Conservation (phyloP, 1,284 basidiomycete species). For the Singerocomus inundabilis region DNA sequence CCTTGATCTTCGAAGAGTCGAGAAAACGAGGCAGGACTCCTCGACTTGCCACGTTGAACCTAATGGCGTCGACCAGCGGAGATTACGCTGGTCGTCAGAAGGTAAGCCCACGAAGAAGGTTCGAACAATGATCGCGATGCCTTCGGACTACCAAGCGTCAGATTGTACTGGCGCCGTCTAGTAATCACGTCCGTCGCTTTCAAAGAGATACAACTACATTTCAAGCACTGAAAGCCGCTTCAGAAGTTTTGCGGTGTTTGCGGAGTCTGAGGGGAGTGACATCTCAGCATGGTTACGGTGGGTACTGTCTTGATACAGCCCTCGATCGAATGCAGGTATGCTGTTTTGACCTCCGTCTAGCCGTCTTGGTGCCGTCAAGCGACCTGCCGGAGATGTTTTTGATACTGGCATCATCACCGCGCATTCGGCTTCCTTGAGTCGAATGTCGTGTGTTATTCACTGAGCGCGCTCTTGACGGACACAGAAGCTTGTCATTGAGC, state of each 20-base stretch:
- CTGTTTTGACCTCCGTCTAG: slow-evolving; percentile 9
- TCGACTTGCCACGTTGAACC: slow-evolving; percentile 1
- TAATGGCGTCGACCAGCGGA: slow-evolving; percentile 11
- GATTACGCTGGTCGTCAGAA: slow-evolving; percentile 20
- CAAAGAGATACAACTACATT: not conserved
- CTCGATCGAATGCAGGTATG: slow-evolving; percentile 7
- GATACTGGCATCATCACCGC: slow-evolving; percentile 14
- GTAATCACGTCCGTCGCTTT: not conserved
- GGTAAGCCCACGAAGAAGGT: slow-evolving; percentile 18
- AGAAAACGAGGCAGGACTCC: not conserved
- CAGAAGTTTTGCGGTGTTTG: not conserved
- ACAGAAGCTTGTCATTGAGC: slow-evolving; percentile 14
- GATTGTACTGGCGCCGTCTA: not conserved
- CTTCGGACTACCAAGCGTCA: slow-evolving; percentile 14
- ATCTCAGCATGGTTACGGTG: not conserved
- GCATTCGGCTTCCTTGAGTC: slow-evolving; percentile 20
- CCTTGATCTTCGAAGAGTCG: not conserved
- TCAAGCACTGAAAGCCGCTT: not conserved
- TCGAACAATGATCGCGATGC: slow-evolving; percentile 19
- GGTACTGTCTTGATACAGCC: not conserved
- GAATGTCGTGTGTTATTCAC: slow-evolving; percentile 1
- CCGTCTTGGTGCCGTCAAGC: slow-evolving; percentile 21
- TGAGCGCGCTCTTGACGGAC: slow-evolving; percentile 9
- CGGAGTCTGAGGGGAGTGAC: slow-evolving; percentile 1
- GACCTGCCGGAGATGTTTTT: slow-evolving; percentile 13